Percentiles rank a stretch among this genome's conserved stretches.
phyloP scores from a whole-genome alignment of 2,329 filamentous ascomycete species.

The Madurella fahalii region DNA sequence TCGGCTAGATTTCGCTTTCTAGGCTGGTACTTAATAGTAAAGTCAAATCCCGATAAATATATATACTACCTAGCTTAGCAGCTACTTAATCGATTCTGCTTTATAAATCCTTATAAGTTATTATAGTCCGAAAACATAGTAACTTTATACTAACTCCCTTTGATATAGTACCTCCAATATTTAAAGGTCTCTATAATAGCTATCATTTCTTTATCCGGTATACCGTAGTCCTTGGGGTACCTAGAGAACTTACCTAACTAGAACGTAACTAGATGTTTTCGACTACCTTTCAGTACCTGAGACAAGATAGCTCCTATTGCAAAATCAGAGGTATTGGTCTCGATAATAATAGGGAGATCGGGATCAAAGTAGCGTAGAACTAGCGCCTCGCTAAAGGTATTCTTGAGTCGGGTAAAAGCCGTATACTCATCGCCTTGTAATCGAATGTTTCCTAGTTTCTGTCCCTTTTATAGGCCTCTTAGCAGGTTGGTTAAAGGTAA shows the following conservation, averaged over 20 bases:
- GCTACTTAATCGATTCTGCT: not conserved
- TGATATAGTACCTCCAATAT: not conserved
- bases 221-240: not conserved
- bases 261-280: not conserved
- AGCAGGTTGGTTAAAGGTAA: not conserved
- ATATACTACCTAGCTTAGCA: not conserved
- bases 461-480: not conserved
- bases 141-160: not conserved
- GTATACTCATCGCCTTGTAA: not conserved
- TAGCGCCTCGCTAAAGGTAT: not conserved
- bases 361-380: not conserved
- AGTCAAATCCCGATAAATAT: not conserved
- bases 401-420: not conserved
- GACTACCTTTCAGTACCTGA: not conserved
- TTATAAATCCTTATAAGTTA: constrained; percentile 3
- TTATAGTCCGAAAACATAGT: not conserved
- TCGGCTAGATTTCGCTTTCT: not conserved
- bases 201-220: not conserved
- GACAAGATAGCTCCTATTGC: constrained; percentile 1
- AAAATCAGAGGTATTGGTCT: not conserved
- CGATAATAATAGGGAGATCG: not conserved
- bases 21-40: not conserved
- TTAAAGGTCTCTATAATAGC: not conserved
- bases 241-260: not conserved
- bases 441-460: not conserved